Base-by-base conservation (phyloP, 2,329 filamentous ascomycete species). In the Aureobasidium mangrovei region DNA sequence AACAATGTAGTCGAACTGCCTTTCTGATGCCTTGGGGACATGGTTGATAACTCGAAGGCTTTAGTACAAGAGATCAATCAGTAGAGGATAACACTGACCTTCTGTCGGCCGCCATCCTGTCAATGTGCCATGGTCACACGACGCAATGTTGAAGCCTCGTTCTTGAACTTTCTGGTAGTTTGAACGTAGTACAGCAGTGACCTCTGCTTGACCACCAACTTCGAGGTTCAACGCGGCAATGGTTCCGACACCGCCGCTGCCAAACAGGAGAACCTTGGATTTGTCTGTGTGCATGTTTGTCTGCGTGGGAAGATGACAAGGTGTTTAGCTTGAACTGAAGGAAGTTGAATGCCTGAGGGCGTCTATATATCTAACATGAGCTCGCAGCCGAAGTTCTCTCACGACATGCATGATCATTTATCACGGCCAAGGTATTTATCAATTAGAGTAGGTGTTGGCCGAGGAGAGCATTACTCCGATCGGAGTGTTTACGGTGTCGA, bases 211-310 rank as follows among this genome's bases (percentile, higher is more conserved):
- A 6, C 72, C 72, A 4, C 77, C 77, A 4, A 66, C 62, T 61
- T 82, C 75, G 18, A 83, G 70, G 28, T 75, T 76, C 41, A 79
- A 74, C 4, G 77, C 77, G 3, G 76, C 75, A 61, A 82, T 78
- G 0, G 78, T 75, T 27, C 80, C 80, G 1, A 82, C 74, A 5
- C 77, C 77, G 7, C 80, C 80, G 7, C 71, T 70, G 24, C 80
- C 80, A 10, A 83, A 66, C 4, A 83, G 62, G 4, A 82, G 70
- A 3, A 82, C 69, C 27, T 56, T 55, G 7, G 63, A 62, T 40
- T 48, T 54, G n/a, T 54, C 53, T 28, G 42, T 46, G 27, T 45
- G 43, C 51, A 54, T 54, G 27, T 38, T 38, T 10, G 12, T 36
- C 24, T 28, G 31, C 29, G 39, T 36, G 27, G 1, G 7, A 36